These are phyloP conservation scores for Cercospora berteroae DNA, from an alignment of 2,329 filamentous ascomycete genomes.

Conservation along the genomic window DNA sequence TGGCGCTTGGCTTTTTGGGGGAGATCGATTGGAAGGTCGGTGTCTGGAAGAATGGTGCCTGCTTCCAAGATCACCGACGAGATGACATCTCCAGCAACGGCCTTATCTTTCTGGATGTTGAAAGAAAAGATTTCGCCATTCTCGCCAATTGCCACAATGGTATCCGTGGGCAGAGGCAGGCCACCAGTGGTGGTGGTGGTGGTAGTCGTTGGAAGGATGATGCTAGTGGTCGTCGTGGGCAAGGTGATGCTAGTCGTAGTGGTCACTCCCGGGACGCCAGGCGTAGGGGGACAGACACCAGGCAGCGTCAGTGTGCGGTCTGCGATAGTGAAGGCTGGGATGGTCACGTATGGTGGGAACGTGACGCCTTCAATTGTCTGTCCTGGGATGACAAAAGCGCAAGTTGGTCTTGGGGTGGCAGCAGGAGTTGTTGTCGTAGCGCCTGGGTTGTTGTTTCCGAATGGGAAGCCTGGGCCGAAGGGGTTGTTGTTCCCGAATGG, in stretches of 20 bases:
- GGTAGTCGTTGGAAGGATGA: neutral
- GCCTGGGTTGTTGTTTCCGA: neutral
- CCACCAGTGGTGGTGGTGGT: neutral
- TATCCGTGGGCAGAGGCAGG: neutral
- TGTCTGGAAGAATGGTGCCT: neutral
- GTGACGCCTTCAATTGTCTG: neutral
- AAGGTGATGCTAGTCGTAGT: neutral
- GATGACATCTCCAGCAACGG: neutral
- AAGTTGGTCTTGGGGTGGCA: neutral
- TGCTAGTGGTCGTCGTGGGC: neutral
- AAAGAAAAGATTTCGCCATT: neutral
- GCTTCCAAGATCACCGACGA: neutral
- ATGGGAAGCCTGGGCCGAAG: neutral
- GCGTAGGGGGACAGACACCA: neutral
- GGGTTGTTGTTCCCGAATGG: neutral
- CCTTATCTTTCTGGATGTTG: neutral
- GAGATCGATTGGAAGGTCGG: neutral
- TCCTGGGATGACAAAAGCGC: neutral
- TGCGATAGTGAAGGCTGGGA: slow-evolving; percentile 3
- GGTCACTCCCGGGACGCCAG: neutral
- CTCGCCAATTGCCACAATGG: neutral
- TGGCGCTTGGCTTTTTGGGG: neutral
- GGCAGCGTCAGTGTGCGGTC: neutral
- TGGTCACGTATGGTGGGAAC: neutral
- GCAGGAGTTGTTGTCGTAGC: neutral